These are phyloP conservation scores for Aspergillus jensenii DNA, from an alignment of 2,329 filamentous ascomycete species.

Conservation along the genomic window DNA sequence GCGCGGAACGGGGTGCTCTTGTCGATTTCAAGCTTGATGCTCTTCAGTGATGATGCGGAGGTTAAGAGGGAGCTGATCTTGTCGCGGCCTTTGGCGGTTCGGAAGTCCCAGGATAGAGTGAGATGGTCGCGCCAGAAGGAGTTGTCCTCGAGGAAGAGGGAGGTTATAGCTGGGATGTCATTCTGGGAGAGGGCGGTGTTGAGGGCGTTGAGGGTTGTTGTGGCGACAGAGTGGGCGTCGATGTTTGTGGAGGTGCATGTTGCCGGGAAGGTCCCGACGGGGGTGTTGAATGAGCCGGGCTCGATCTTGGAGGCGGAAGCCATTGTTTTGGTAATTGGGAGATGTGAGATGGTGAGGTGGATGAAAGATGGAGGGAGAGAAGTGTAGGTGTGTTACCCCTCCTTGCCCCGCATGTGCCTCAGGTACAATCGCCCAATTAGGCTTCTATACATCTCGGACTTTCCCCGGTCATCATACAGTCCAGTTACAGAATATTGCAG, in stretches of 20 bases:
- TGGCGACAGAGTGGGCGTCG: conserved; percentile 40
- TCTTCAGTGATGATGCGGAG: conserved; percentile 36
- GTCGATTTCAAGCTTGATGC: conserved; percentile 48
- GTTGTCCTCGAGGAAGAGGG: conserved; percentile 52
- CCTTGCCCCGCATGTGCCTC: no score
- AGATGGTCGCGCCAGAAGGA: conserved; percentile 62
- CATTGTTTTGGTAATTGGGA: background rate
- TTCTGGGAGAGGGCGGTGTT: conserved; percentile 39
- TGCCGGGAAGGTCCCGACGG: conserved; percentile 44
- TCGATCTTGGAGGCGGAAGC: background rate
- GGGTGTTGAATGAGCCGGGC: conserved; percentile 57
- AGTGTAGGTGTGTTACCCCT: no score
- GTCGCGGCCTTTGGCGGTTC: conserved; percentile 51
- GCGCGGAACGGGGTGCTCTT: conserved; percentile 32
- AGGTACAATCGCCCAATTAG: no score
- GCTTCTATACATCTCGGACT: no score
- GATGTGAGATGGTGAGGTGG: no score
- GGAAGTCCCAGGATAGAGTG: conserved; percentile 56
- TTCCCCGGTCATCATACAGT: no score
- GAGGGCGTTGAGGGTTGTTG: conserved; percentile 36
- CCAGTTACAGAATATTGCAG: no score
- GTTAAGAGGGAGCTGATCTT: conserved; percentile 38
- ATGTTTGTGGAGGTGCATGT: conserved; percentile 33
- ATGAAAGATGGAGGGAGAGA: no score
- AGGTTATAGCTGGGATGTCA: conserved; percentile 33